Base-by-base conservation (phyloP, 805 yeast genomes). In the Wickerhamomyces subpelliculosus region DNA sequence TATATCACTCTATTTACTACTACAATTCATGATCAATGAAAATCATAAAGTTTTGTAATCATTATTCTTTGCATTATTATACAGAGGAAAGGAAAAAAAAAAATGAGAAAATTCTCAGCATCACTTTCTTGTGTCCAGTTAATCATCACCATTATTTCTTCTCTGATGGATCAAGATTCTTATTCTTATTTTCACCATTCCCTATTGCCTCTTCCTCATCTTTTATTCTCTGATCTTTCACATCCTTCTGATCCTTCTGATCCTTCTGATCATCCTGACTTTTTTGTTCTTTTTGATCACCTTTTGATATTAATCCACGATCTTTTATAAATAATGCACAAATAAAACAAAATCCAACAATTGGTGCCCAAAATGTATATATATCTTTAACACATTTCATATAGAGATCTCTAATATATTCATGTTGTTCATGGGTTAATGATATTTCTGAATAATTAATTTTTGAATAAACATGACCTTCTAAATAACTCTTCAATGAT, bases 331-430 rank as follows among this genome's bases (percentile, higher is more conserved):
- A 8, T 14, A 43, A 32, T 3, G 49, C 36, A 10, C 41, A 21
- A 5, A 48, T 17, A 13, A 45, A 40, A 21, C 47, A 42, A 6
- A 18, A 4, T 9, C 45, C 52, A 24, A 41, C 31, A 18, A 48
- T 17, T 13, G 51, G 52, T 13, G 47, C 43, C 52, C 52, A 48
- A 5, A 48, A 33, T 19, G 40, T 43, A 33, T 41, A 45, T 4
- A 48, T 46, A 26, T 44, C 38, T 21, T 35, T 42, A 22, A 43
- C 35, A 21, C 46, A 35, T 31, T 41, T 39, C 47, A 48, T 43
- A 34, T 48, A 48, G 8, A 48, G 32, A 4, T 37, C 32, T 32
- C 28, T 44, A 5, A 48, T 44, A 35, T 44, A 43, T 4, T 25
- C 27, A 16, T 40, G 27, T 37, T 45, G 49, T 2, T 33, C 46